phyloP scores from a whole-genome alignment of 306 rosid species.

The Medicago truncatula region DNA sequence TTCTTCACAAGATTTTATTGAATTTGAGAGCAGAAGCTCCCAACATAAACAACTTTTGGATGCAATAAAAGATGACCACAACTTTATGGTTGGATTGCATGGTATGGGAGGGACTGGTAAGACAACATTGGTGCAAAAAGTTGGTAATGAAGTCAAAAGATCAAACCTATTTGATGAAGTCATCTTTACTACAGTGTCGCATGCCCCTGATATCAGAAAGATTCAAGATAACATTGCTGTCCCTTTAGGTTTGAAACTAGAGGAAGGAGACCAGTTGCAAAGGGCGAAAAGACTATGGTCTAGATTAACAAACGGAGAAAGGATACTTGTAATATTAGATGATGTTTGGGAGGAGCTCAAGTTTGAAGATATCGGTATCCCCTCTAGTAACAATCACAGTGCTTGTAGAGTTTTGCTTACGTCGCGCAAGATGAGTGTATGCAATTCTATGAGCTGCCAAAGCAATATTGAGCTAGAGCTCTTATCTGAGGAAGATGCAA shows the following conservation, averaged over 20 bases:
- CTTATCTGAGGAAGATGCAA: background rate
- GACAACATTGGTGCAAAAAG: constrained; percentile 12
- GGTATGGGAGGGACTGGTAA: constrained; percentile 25
- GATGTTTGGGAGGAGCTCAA: constrained; percentile 14
- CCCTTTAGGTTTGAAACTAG: constrained; percentile 15
- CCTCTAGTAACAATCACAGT: background rate
- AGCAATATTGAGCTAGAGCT: background rate
- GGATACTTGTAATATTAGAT: background rate
- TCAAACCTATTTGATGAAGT: constrained; percentile 18
- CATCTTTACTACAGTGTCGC: background rate
- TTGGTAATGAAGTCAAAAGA: constrained; percentile 17
- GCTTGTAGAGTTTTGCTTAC: constrained; percentile 21
- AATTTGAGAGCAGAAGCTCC: constrained; percentile 13
- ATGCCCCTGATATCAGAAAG: background rate
- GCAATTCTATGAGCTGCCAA: constrained; percentile 5
- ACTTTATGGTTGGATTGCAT: constrained; percentile 20
- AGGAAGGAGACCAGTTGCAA: constrained; percentile 7
- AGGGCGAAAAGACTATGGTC: constrained; percentile 6
- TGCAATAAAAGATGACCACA: background rate
- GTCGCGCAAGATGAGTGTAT: background rate
- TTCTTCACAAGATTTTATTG: constrained; percentile 12
- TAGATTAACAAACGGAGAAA: background rate
- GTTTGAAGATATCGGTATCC: constrained; percentile 23
- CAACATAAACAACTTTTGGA: constrained; percentile 4
- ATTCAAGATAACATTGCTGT: constrained; percentile 15